A percentile compares a stretch with the other conserved stretches of the same genome.
Conservation (phyloP, 2,329 filamentous ascomycete species). For the Neospermospora avenae region DNA sequence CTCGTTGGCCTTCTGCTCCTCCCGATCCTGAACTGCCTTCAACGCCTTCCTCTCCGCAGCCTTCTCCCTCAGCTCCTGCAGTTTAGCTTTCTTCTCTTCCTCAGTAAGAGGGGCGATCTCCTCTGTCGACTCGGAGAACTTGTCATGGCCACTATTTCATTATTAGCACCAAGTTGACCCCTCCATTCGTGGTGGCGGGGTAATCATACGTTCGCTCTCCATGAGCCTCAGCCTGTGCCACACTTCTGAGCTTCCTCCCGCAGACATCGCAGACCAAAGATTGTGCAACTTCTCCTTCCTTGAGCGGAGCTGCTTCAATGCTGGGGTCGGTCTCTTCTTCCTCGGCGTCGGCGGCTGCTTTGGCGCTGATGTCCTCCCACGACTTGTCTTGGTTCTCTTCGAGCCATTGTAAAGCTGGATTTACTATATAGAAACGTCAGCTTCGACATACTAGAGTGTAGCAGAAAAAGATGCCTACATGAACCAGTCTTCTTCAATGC, state of each 20-base stretch:
- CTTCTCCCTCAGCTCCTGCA: conserved; percentile 70
- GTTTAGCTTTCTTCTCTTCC: conserved; percentile 80
- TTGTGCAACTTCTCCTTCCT: conserved; percentile 67
- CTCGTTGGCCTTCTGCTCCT: conserved; percentile 82
- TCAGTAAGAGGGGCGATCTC: conserved; percentile 88
- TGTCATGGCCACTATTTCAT: conserved; percentile 65
- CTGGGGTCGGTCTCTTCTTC: conserved; percentile 50
- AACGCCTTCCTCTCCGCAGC: conserved; percentile 69
- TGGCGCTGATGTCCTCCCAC: conserved; percentile 71
- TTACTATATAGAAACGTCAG: conserved; percentile 51
- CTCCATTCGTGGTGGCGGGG: background rate
- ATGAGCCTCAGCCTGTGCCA: conserved; percentile 82
- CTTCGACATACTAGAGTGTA: background rate
- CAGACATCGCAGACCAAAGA: conserved; percentile 95
- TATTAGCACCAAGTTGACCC: conserved; percentile 12
- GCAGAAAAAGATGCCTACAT: conserved; percentile 49
- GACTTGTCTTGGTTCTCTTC: conserved; percentile 87
- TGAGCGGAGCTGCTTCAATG: conserved; percentile 60
- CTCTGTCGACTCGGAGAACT: conserved; percentile 92
- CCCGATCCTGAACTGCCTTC: conserved; percentile 70
- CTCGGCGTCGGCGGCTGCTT: conserved; percentile 25
- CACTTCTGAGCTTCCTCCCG: conserved; percentile 82
- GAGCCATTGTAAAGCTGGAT: conserved; percentile 91
- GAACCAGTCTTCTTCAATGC: conserved; percentile 82
- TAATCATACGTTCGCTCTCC: conserved; percentile 70